phyloP scores from a whole-genome alignment of 768 basidiomycete genomes.

The Mycena sanguinolenta region DNA sequence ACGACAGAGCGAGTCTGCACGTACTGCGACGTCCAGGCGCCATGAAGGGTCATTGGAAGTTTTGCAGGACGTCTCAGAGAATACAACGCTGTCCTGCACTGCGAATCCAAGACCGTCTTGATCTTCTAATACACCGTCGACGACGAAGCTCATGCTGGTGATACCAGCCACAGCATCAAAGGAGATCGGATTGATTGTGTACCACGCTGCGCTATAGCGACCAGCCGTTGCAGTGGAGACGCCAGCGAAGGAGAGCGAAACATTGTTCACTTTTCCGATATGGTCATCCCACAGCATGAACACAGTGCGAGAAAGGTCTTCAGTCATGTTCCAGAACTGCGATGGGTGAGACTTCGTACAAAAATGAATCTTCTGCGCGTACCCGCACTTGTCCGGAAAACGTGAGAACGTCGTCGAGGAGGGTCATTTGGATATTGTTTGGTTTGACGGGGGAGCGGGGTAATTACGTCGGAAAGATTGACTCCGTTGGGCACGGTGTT shows the following conservation, averaged over 20 bases:
- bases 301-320: not conserved
- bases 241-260: not conserved
- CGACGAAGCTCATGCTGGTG: slow-evolving; percentile 6
- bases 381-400: slow-evolving; percentile 16
- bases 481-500: slow-evolving; percentile 21
- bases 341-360: not conserved
- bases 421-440: not conserved
- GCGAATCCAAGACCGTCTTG: slow-evolving; percentile 15
- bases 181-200: not conserved
- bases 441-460: slow-evolving; percentile 18
- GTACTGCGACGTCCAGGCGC: slow-evolving; percentile 13
- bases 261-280: not conserved
- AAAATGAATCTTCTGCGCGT: not conserved
- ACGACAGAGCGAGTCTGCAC: not conserved
- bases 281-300: slow-evolving; percentile 17
- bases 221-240: not conserved
- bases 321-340: not conserved
- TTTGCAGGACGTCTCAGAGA: slow-evolving; percentile 3
- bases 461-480: slow-evolving; percentile 10
- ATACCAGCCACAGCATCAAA: slow-evolving; percentile 4
- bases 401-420: not conserved
- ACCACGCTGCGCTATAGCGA: slow-evolving; percentile 1
- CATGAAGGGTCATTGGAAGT: not conserved
- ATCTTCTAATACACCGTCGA: slow-evolving; percentile 12
- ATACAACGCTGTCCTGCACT: slow-evolving; percentile 14